Conservation (phyloP, 192 early-diverging fungal genomes). For the Blastocladiella britannica region DNA sequence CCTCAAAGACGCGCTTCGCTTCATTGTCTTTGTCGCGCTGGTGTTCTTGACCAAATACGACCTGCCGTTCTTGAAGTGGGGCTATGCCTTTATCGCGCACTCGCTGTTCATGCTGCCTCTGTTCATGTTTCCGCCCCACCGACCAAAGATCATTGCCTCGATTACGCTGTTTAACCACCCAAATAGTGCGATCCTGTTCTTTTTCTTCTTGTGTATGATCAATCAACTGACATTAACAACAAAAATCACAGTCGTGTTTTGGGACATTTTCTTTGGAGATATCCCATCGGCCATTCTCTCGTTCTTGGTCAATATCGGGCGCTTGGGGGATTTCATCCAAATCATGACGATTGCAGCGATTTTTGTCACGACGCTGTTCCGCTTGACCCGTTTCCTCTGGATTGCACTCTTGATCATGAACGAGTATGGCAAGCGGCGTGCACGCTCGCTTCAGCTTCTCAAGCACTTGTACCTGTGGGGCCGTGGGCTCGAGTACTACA, state of each 20-base stretch:
- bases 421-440: neutral
- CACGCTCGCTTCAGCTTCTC: neutral
- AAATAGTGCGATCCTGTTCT: neutral
- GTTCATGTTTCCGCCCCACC: neutral
- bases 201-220: neutral
- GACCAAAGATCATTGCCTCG: neutral
- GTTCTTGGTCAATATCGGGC: neutral
- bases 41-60: neutral
- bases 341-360: neutral
- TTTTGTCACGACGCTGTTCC: neutral
- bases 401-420: neutral
- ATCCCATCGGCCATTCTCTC: neutral
- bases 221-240: no score
- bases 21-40: neutral
- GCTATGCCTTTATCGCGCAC: neutral
- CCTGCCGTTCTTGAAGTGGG: neutral
- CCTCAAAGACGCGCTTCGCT: neutral
- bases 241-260: neutral
- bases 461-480: neutral
- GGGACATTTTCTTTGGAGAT: neutral
- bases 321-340: neutral
- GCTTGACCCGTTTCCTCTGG: neutral
- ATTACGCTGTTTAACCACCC: neutral
- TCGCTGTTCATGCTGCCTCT: neutral
- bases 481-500: neutral